These are phyloP conservation scores for Acanthamoeba royreba DNA, from an alignment of 208 protist genomes.

Conservation along the genomic window DNA sequence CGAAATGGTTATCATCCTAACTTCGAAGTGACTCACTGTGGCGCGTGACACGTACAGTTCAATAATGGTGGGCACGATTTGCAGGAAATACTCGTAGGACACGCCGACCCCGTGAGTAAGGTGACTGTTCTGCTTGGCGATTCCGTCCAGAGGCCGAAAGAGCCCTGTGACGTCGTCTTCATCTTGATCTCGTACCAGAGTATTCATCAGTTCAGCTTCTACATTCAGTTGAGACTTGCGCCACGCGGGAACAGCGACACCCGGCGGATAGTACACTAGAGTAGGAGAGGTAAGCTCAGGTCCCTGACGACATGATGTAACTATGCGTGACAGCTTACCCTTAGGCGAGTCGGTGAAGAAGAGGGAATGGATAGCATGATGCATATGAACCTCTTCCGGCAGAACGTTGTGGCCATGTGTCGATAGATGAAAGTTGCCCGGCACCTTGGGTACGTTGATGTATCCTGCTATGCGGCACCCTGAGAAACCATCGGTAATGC, in stretches of 20 bases:
- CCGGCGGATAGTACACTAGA: not conserved
- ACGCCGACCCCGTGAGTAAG: not conserved
- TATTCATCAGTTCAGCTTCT: not conserved
- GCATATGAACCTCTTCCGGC: not conserved
- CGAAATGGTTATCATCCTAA: not conserved
- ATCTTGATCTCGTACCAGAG: not conserved
- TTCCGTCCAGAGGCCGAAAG: not conserved
- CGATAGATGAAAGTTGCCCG: constrained; percentile 19
- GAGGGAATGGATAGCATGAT: not conserved
- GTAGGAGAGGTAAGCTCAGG: not conserved
- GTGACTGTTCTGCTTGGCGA: not conserved
- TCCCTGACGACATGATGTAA: not conserved
- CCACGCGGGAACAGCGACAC: not conserved
- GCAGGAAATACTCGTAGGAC: constrained; percentile 40
- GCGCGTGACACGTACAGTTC: not conserved
- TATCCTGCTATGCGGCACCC: not conserved
- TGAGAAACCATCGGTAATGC: not conserved
- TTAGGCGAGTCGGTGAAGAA: constrained; percentile 9
- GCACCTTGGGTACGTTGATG: constrained; percentile 35
- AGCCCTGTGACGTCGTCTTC: not conserved
- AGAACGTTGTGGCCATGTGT: not conserved
- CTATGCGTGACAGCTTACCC: not conserved
- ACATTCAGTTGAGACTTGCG: not conserved
- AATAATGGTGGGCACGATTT: constrained; percentile 19
- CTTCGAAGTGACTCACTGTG: not conserved